A percentile compares a stretch with the other conserved stretches of the same genome.
Conservation (phyloP, 495 filamentous ascomycete genomes). For the Sordaria brevicollis region DNA sequence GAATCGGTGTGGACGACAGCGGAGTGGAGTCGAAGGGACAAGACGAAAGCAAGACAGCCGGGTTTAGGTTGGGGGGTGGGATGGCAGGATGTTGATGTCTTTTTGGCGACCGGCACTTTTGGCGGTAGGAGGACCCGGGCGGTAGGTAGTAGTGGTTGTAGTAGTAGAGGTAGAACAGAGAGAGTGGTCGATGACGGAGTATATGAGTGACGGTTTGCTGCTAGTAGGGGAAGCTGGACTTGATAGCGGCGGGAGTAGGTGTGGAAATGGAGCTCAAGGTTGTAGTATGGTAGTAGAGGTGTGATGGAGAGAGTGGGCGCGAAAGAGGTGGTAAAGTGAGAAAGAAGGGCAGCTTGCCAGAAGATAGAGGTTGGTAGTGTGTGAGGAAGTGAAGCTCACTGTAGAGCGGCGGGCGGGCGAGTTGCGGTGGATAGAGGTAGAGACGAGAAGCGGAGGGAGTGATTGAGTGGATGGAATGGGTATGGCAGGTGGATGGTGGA, state of each 20-base stretch:
- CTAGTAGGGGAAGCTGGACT: neutral
- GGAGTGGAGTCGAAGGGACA: conserved; percentile 17
- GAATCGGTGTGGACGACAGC: conserved; percentile 17
- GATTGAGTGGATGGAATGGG: neutral
- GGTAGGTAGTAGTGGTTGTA: neutral
- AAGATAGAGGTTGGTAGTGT: neutral
- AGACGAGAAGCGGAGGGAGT: neutral
- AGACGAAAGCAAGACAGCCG: neutral
- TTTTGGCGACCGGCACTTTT: neutral
- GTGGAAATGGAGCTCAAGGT: neutral
- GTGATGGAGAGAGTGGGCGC: neutral
- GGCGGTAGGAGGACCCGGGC: neutral
- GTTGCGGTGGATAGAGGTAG: neutral
- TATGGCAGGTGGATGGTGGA: neutral
- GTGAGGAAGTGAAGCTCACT: neutral
- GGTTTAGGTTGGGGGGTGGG: conserved; percentile 1
- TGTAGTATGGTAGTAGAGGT: neutral
- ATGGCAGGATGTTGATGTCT: neutral
- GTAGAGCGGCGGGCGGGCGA: neutral
- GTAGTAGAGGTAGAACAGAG: neutral
- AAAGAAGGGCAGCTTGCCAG: neutral
- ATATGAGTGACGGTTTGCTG: neutral
- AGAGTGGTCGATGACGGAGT: neutral
- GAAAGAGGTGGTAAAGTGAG: neutral
- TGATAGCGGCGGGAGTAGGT: neutral